Percentiles rank a stretch among this genome's conserved stretches.
Conservation (phyloP, 1,284 basidiomycete species). For the Cryptococcus sp. region DNA sequence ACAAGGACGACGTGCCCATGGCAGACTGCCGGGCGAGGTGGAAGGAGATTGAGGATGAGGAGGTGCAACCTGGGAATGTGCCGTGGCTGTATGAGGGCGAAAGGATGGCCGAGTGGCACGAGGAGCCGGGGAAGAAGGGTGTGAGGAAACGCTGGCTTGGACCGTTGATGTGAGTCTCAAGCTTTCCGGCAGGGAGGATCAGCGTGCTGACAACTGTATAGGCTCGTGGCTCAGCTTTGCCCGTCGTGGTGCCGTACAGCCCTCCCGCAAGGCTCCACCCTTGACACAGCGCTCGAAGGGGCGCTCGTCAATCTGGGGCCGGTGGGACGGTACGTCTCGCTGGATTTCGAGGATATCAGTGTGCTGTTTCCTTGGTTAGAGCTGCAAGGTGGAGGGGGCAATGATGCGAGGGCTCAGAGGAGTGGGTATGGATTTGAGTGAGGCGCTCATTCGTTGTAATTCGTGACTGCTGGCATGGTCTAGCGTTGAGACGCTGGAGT, state of each 20-base stretch:
- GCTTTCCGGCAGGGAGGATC: neutral
- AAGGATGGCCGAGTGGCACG: slow-evolving; percentile 38
- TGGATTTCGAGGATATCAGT: slow-evolving; percentile 46
- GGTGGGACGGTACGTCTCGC: slow-evolving; percentile 43
- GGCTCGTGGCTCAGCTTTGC: slow-evolving; percentile 40
- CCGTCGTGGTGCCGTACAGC: slow-evolving; percentile 22
- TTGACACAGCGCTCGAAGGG: slow-evolving; percentile 29
- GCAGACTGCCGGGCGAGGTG: neutral
- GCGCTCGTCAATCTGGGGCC: slow-evolving; percentile 36
- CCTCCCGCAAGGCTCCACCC: slow-evolving; percentile 23
- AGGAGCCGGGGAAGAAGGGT: slow-evolving; percentile 6
- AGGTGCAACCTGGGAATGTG: too few relatives aligned
- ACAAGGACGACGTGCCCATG: neutral
- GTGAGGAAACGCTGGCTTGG: slow-evolving; percentile 42
- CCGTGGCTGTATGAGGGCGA: slow-evolving; percentile 11
- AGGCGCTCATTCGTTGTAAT: neutral
- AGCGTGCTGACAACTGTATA: neutral
- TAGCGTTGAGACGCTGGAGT: neutral
- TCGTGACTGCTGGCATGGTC: neutral
- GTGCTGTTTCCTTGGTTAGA: slow-evolving; percentile 41
- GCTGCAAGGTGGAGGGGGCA: slow-evolving; percentile 28
- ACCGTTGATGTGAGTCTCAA: slow-evolving; percentile 38
- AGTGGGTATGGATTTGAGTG: slow-evolving; percentile 34
- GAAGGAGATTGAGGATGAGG: slow-evolving; percentile 27
- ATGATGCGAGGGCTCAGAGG: slow-evolving; percentile 27